These are phyloP conservation scores for Dendrobium officinale DNA, from an alignment of 106 monocot genomes.

Conservation along the genomic window DNA sequence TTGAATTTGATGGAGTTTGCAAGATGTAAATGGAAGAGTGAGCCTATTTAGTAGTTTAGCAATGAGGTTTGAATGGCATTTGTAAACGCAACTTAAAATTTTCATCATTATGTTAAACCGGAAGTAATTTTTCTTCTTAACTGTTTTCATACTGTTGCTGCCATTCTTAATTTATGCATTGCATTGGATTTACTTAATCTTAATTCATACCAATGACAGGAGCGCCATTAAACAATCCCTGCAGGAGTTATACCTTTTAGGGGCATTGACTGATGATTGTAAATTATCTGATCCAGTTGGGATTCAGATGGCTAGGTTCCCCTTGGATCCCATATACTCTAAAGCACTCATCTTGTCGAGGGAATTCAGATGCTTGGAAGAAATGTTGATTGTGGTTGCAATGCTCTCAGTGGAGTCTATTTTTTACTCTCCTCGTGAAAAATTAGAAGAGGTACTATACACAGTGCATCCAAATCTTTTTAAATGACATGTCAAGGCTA, in stretches of 20 bases:
- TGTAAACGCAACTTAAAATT: background rate
- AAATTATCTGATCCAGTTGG: constrained; percentile 77
- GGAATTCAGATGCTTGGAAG: constrained; percentile 84
- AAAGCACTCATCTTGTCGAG: constrained; percentile 66
- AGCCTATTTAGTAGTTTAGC: background rate
- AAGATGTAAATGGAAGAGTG: background rate
- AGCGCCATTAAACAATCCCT: constrained; percentile 65
- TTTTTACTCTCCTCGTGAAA: constrained; percentile 74
- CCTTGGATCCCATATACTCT: constrained; percentile 86
- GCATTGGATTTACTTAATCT: background rate
- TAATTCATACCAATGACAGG: constrained; percentile 28
- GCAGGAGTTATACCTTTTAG: constrained; percentile 71
- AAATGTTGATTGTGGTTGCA: constrained; percentile 93
- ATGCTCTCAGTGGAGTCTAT: constrained; percentile 98
- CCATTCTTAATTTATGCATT: background rate
- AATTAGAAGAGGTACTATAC: constrained; percentile 71
- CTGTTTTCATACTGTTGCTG: background rate
- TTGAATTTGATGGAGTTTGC: background rate
- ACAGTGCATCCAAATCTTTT: background rate
- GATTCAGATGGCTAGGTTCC: constrained; percentile 72
- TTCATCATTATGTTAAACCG: background rate
- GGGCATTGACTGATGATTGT: constrained; percentile 69
- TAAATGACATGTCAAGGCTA: background rate
- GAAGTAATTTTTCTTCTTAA: background rate
- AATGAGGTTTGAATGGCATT: background rate